Percentiles rank a stretch among this genome's conserved stretches.
These are phyloP conservation scores for Plasmodium fragile DNA, from an alignment of 169 alveolate genomes.

Conservation along the genomic window DNA sequence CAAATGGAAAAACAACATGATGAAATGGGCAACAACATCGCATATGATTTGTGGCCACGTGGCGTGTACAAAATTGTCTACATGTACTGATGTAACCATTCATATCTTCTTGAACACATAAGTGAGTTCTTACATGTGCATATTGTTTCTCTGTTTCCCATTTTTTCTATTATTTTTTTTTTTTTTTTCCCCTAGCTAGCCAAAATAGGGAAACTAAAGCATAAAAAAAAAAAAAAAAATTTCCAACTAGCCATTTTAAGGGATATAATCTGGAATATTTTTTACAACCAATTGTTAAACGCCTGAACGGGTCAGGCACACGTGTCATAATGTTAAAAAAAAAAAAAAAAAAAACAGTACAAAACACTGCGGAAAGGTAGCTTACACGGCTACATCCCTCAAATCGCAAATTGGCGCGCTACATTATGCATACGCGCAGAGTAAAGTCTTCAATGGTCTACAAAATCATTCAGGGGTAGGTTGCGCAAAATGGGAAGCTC, in stretches of 20 bases:
- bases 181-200: background rate
- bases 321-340: background rate
- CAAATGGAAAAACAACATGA: background rate
- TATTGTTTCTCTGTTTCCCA: background rate
- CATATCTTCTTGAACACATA: background rate
- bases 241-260: background rate
- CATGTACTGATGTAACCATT: background rate
- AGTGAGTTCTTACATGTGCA: background rate
- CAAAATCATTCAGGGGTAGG: background rate
- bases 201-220: background rate
- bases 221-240: background rate
- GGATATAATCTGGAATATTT: background rate
- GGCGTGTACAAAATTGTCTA: background rate
- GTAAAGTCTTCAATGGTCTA: background rate
- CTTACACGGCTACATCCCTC: background rate
- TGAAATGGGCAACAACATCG: background rate
- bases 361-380: background rate
- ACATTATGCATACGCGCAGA: background rate
- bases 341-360: background rate
- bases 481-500: background rate
- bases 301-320: background rate
- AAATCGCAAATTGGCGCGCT: background rate
- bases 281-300: background rate
- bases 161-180: constrained; percentile 2
- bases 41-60: background rate